A percentile compares a stretch with the other conserved stretches of the same genome.
These are phyloP conservation scores for Zopfia rhizophila DNA, from an alignment of 2,329 filamentous ascomycete genomes.

Conservation along the genomic window DNA sequence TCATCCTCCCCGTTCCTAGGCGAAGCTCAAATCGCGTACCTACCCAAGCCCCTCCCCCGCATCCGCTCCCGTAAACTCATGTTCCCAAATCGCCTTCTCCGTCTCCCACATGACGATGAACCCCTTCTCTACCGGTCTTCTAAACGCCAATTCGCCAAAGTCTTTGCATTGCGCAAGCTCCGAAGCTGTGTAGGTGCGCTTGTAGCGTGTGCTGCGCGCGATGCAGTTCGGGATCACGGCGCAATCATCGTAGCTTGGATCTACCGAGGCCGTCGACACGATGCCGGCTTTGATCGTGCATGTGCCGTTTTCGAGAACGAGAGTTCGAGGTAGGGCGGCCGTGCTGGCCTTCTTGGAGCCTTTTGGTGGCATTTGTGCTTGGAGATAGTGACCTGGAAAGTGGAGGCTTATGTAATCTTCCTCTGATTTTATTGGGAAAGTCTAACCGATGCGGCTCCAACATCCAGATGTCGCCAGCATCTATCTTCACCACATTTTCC, in stretches of 20 bases:
- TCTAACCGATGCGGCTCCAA: no score
- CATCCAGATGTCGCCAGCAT: no score
- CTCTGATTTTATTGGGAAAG: no score
- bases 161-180: conserved; percentile 84
- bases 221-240: conserved; percentile 87
- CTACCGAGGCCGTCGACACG: conserved; percentile 49
- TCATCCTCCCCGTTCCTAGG: neutral
- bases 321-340: conserved; percentile 61
- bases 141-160: conserved; percentile 87
- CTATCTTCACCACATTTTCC: no score
- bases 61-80: conserved; percentile 82
- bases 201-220: conserved; percentile 79
- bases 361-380: conserved; percentile 42
- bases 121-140: conserved; percentile 91
- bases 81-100: conserved; percentile 95
- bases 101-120: conserved; percentile 97
- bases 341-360: conserved; percentile 39
- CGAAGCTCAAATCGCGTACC: conserved; percentile 35
- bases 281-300: conserved; percentile 92
- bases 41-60: conserved; percentile 68
- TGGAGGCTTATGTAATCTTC: no score
- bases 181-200: conserved; percentile 80
- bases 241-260: conserved; percentile 59
- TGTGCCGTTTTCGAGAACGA: conserved; percentile 93
- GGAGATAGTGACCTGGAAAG: no score